These are phyloP conservation scores for Fusarium sterilihyphosum DNA, from an alignment of 2,329 filamentous ascomycete genomes.

Conservation along the genomic window DNA sequence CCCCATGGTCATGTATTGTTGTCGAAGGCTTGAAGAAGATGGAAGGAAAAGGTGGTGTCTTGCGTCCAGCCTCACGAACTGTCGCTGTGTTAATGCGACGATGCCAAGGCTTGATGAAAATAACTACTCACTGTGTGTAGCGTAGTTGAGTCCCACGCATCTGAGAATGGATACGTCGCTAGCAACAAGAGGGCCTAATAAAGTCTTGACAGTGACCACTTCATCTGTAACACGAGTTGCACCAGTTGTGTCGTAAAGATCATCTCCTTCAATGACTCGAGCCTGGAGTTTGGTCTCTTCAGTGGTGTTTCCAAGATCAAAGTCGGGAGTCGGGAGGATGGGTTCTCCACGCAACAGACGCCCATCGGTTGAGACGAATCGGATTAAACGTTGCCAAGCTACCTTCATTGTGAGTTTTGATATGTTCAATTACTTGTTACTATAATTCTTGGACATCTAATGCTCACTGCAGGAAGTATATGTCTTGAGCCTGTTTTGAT, in stretches of 20 bases:
- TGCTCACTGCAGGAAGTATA: not conserved
- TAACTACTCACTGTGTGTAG: conserved; percentile 58
- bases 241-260: conserved; percentile 59
- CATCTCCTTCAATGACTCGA: conserved; percentile 60
- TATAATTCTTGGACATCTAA: rapidly evolving
- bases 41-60: conserved; percentile 58
- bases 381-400: conserved; percentile 63
- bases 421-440: not conserved
- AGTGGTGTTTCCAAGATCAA: conserved; percentile 57
- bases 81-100: rapidly evolving
- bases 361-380: conserved; percentile 63
- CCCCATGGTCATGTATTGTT: conserved; percentile 50
- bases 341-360: conserved; percentile 62
- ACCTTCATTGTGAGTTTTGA: conserved; percentile 40
- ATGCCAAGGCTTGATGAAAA: not conserved
- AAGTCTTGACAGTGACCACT: conserved; percentile 60
- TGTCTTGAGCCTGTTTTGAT: not conserved
- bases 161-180: conserved; percentile 65
- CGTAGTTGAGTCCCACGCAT: conserved; percentile 69
- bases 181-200: conserved; percentile 62
- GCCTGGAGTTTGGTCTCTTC: conserved; percentile 60
- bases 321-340: conserved; percentile 54
- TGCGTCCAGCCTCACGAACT: conserved; percentile 63
- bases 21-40: conserved; percentile 61
- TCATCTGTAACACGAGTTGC: conserved; percentile 63